Evolutionary conservation across 179 eudicot genomes (phyloP).

Genomic region (Beta lomatogona): DNA sequence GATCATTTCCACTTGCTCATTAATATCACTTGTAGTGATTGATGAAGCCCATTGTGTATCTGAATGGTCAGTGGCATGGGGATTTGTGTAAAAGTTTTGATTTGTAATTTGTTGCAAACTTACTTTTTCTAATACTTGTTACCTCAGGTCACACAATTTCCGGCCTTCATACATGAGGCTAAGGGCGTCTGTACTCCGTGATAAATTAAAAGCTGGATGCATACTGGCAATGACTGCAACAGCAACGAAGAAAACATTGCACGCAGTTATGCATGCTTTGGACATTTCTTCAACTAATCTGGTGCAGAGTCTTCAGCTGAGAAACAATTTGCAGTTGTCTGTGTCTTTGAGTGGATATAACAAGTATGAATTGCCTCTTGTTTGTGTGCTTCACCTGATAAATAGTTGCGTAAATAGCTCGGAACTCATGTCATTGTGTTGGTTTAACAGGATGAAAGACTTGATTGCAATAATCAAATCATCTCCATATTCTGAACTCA

Average conservation of each 20-base stretch:
- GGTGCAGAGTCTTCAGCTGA: constrained; percentile 56
- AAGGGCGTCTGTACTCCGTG: constrained; percentile 79
- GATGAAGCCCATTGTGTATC: constrained; percentile 99
- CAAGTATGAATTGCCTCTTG: constrained; percentile 40
- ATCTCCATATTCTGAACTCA: constrained; percentile 60
- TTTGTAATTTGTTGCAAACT: background rate
- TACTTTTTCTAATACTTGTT: constrained; percentile 1
- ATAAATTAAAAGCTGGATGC: constrained; percentile 66
- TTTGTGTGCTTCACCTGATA: constrained; percentile 5
- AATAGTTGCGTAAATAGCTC: background rate
- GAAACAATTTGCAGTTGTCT: constrained; percentile 81
- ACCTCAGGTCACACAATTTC: constrained; percentile 92
- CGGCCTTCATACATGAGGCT: constrained; percentile 99
- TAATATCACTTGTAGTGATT: constrained; percentile 79
- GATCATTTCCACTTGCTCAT: constrained; percentile 53
- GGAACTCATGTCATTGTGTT: constrained; percentile 16
- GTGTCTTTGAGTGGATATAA: constrained; percentile 66
- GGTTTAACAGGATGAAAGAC: constrained; percentile 66
- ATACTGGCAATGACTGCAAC: constrained; percentile 99
- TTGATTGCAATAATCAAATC: constrained; percentile 68
- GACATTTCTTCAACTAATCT: constrained; percentile 75
- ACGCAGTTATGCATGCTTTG: constrained; percentile 71
- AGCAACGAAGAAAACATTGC: constrained; percentile 76
- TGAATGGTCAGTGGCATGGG: constrained; percentile 68
- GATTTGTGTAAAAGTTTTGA: background rate